phyloP scores from a whole-genome alignment of 2,329 filamentous ascomycete genomes.

The Leptographium galeiforme region DNA sequence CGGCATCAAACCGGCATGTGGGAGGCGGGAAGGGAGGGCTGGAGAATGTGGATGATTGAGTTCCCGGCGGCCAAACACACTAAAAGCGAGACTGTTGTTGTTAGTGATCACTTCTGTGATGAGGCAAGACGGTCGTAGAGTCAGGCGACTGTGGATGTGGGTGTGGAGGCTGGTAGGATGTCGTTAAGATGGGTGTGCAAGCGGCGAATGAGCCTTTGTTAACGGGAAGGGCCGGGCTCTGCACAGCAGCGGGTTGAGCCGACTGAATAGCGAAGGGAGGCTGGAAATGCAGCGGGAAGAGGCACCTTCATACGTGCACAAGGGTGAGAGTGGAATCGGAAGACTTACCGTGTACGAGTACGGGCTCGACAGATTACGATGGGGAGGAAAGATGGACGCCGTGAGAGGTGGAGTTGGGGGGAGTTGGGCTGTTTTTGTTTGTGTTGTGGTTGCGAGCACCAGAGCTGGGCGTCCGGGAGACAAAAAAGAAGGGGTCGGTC shows the following conservation, averaged over 20 bases:
- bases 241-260: too few relatives aligned
- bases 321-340: background rate
- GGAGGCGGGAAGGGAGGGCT: background rate
- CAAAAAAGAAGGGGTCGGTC: constrained; percentile 2
- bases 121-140: background rate
- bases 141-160: too few relatives aligned
- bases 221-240: too few relatives aligned
- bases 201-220: background rate
- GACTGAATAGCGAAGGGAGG: too few relatives aligned
- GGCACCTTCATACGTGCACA: background rate
- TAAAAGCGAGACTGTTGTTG: background rate
- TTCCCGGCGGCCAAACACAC: background rate
- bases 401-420: constrained; percentile 6
- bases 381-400: constrained; percentile 6
- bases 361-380: constrained; percentile 2
- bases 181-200: background rate
- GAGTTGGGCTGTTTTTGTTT: constrained; percentile 9
- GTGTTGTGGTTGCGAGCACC: constrained; percentile 9
- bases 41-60: background rate
- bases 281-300: background rate
- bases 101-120: background rate
- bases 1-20: constrained; percentile 14
- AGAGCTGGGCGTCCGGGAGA: constrained; percentile 12
- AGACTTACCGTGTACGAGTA: background rate
- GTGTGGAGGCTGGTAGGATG: background rate